A percentile compares a stretch with the other conserved stretches of the same genome.
Evolutionary conservation across 257 asterid species (phyloP).

Genomic region (Solanum medicagineum): DNA sequence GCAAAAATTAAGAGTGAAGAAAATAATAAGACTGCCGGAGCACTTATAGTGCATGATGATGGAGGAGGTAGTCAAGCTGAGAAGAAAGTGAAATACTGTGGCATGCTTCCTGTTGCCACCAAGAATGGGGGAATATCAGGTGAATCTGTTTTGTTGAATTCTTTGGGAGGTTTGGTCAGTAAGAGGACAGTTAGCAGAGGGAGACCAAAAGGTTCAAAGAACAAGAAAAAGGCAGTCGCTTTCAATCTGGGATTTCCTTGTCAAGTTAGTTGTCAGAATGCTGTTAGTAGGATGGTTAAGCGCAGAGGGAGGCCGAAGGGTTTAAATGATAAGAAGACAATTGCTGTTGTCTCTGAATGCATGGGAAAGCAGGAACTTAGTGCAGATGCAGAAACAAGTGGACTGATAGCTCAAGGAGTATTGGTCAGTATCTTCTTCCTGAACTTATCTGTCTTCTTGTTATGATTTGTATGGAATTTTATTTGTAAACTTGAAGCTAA

Average conservation of each 20-base stretch:
- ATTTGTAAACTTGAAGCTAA: not conserved
- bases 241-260: not conserved
- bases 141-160: not conserved
- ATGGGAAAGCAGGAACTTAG: constrained; percentile 4
- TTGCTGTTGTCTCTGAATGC: not conserved
- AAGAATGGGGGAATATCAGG: not conserved
- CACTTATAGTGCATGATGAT: not conserved
- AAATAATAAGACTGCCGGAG: not conserved
- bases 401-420: constrained; percentile 5
- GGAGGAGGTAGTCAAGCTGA: not conserved
- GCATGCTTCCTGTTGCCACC: not conserved
- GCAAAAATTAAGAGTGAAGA: not conserved
- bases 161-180: not conserved
- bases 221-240: not conserved
- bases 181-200: not conserved
- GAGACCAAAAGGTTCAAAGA: constrained; percentile 8
- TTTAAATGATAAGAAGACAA: not conserved
- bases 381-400: not conserved
- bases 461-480: not conserved
- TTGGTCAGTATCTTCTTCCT: constrained; percentile 4
- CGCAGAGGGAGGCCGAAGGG: constrained; percentile 2
- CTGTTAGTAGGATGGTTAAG: not conserved
- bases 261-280: not conserved
- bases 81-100: not conserved
- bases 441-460: not conserved